Evolutionary conservation across 2,329 filamentous ascomycete genomes (phyloP).

Genomic region (Triangularia setosa): DNA sequence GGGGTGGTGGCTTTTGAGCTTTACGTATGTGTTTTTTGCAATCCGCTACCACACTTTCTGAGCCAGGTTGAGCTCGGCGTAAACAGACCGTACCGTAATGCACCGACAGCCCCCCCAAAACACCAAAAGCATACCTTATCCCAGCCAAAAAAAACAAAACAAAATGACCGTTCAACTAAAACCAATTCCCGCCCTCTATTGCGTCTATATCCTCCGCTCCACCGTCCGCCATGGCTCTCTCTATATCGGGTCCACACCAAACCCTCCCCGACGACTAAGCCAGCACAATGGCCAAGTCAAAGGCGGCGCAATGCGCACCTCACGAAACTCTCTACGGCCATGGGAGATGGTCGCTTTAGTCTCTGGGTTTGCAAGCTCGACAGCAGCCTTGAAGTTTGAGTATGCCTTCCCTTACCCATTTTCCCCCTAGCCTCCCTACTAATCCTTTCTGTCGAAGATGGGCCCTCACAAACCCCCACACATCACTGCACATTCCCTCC

Average conservation of each 20-base stretch:
- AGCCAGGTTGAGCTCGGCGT: neutral
- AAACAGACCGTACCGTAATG: neutral
- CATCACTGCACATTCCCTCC: conserved; percentile 71
- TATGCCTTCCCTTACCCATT: conserved; percentile 34
- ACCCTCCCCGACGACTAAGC: conserved; percentile 76
- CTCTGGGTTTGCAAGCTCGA: conserved; percentile 80
- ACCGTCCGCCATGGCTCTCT: conserved; percentile 66
- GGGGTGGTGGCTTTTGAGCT: neutral
- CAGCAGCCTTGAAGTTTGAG: conserved; percentile 92
- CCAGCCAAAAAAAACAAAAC: too few species aligned
- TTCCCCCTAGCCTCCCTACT: too few species aligned
- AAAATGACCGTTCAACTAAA: conserved; percentile 35
- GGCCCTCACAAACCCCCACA: conserved; percentile 84
- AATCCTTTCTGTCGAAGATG: conserved; percentile 56
- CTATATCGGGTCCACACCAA: conserved; percentile 90
- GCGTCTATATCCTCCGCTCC: conserved; percentile 87
- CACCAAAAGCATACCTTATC: neutral
- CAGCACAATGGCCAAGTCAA: conserved; percentile 86
- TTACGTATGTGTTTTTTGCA: neutral
- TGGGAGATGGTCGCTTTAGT: conserved; percentile 91
- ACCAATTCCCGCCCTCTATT: conserved; percentile 83
- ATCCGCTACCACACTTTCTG: neutral
- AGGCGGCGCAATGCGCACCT: conserved; percentile 78
- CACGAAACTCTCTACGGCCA: conserved; percentile 63
- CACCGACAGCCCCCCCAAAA: neutral